These are phyloP conservation scores for Takakia lepidozioides DNA, from an alignment of 225 moss, liverwort and hornwort genomes.

Conservation along the genomic window DNA sequence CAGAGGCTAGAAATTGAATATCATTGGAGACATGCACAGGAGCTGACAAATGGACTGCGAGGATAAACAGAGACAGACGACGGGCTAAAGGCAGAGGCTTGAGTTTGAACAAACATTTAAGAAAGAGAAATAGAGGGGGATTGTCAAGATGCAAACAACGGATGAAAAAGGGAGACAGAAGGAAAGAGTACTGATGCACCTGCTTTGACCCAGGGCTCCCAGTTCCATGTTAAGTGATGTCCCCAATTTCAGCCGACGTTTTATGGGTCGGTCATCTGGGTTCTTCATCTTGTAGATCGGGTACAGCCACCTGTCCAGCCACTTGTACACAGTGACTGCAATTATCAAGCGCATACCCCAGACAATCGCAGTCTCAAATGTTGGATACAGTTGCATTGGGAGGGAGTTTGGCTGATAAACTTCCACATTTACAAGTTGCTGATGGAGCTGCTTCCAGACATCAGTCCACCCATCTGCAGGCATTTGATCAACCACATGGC, in stretches of 20 bases:
- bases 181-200: conserved; percentile 30
- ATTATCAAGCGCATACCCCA: conserved; percentile 94
- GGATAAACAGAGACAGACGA: too few relatives aligned
- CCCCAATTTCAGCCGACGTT: conserved; percentile 76
- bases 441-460: conserved; percentile 81
- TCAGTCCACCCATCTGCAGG: conserved; percentile 98
- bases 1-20: too few relatives aligned
- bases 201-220: conserved; percentile 94
- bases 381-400: conserved; percentile 73
- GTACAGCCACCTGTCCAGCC: conserved; percentile 75
- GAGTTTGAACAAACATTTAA: too few relatives aligned
- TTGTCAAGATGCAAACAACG: conserved; percentile 2
- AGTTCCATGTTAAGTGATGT: conserved; percentile 63
- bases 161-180: not conserved
- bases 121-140: not conserved
- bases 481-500: conserved; percentile 80
- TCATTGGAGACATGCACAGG: too few relatives aligned
- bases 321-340: conserved; percentile 53
- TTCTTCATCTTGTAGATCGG: conserved; percentile 87
- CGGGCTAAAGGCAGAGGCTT: too few relatives aligned
- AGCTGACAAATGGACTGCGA: too few relatives aligned
- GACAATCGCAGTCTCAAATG: conserved; percentile 77
- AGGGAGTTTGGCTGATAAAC: conserved; percentile 69
- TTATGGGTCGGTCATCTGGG: conserved; percentile 58
- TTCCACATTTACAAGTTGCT: conserved; percentile 75